Evolutionary conservation across 2,329 filamentous ascomycete genomes (phyloP).

Genomic region (Phialophora tarda): DNA sequence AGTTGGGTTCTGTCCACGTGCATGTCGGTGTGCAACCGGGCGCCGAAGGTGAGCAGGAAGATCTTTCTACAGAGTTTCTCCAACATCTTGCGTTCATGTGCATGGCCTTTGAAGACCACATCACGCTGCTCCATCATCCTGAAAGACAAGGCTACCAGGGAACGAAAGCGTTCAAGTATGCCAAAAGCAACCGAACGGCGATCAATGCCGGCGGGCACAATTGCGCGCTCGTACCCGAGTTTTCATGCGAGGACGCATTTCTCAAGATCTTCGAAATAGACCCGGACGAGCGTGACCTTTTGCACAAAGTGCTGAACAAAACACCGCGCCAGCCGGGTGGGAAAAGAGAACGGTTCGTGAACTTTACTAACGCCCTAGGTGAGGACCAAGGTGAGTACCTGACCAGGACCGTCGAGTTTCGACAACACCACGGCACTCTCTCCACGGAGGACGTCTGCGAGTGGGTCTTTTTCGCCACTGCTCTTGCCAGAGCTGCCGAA

Average conservation of each 20-base stretch:
- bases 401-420: conserved; percentile 12
- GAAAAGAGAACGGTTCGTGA: conserved; percentile 8
- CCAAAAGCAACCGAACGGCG: conserved; percentile 10
- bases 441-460: not conserved
- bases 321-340: not conserved
- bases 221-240: not conserved
- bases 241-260: conserved; percentile 3
- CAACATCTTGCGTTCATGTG: conserved; percentile 18
- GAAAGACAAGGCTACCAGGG: not conserved
- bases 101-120: conserved; percentile 11
- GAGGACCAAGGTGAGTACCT: not conserved
- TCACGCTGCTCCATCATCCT: conserved; percentile 11
- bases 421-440: conserved; percentile 15
- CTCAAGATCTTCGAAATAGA: conserved; percentile 8
- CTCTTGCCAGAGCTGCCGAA: conserved; percentile 5
- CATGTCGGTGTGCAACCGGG: conserved; percentile 6
- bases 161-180: not conserved
- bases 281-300: not conserved
- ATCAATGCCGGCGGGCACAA: not conserved
- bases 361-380: conserved; percentile 9
- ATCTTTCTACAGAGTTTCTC: not conserved
- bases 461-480: conserved; percentile 6
- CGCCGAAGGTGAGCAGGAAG: not conserved
- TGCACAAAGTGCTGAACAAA: conserved; percentile 1
- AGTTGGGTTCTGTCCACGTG: conserved; percentile 4